A percentile compares a stretch with the other conserved stretches of the same genome.
Evolutionary conservation across 768 basidiomycete genomes (phyloP).

Genomic region (Boletus vermiculosoides): DNA sequence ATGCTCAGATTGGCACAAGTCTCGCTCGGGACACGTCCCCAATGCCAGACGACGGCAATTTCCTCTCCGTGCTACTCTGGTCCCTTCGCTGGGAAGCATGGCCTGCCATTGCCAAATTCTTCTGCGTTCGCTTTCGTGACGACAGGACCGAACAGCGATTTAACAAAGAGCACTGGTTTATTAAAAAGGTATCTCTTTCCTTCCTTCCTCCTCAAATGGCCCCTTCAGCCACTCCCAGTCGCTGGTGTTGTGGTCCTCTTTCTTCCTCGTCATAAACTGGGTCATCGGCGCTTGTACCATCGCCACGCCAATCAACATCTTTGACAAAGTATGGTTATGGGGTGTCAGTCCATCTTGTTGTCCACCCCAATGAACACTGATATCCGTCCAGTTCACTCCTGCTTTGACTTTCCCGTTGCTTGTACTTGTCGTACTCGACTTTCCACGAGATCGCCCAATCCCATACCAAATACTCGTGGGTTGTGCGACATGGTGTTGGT

Average conservation of each 20-base stretch:
- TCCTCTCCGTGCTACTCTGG: conserved; percentile 34
- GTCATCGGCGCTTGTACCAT: conserved; percentile 55
- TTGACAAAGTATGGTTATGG: conserved; percentile 65
- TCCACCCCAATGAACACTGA: background rate
- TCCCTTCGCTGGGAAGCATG: conserved; percentile 57
- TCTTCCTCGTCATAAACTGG: conserved; percentile 72
- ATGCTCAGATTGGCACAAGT: conserved; percentile 34
- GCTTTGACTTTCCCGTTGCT: conserved; percentile 59
- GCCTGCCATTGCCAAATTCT: conserved; percentile 56
- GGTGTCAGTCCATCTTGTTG: conserved; percentile 38
- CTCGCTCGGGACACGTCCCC: conserved; percentile 38
- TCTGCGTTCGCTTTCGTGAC: conserved; percentile 60
- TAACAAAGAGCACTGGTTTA: conserved; percentile 69
- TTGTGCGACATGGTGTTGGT: conserved; percentile 66
- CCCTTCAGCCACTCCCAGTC: conserved; percentile 31
- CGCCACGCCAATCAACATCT: conserved; percentile 39
- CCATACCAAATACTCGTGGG: conserved; percentile 63
- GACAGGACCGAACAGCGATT: conserved; percentile 51
- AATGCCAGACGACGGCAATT: conserved; percentile 37
- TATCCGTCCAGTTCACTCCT: conserved; percentile 47
- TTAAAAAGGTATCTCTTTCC: conserved; percentile 46
- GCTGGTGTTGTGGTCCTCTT: conserved; percentile 59
- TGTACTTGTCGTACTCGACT: conserved; percentile 68
- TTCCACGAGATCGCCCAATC: conserved; percentile 58
- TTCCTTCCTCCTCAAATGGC: background rate